Conservation (phyloP, 2,329 filamentous ascomycete species). For the Cladosporium sphaerospermum region DNA sequence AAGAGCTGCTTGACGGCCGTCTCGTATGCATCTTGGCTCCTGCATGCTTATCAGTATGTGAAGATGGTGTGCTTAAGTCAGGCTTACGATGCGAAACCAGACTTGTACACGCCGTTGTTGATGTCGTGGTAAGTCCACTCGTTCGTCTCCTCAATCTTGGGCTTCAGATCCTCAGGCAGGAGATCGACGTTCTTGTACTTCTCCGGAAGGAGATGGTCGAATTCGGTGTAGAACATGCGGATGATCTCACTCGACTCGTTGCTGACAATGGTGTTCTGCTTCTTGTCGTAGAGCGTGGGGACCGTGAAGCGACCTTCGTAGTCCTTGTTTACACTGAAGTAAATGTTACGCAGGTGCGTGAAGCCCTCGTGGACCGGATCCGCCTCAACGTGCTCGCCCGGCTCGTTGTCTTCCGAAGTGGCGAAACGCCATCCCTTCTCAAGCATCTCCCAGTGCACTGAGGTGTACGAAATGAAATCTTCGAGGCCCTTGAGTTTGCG, state of each 20-base stretch:
- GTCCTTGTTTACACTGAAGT: constrained; percentile 65
- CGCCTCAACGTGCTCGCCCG: constrained; percentile 50
- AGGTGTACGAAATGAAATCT: constrained; percentile 69
- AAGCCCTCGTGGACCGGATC: constrained; percentile 63
- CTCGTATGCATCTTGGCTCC: constrained; percentile 45
- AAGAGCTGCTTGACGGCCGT: constrained; percentile 43
- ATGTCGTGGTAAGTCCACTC: constrained; percentile 49
- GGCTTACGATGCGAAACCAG: constrained; percentile 43
- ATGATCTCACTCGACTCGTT: constrained; percentile 93
- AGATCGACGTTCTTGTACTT: constrained; percentile 41
- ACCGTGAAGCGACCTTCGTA: constrained; percentile 82
- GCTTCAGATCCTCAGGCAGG: constrained; percentile 38
- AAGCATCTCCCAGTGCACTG: constrained; percentile 88
- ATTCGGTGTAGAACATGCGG: constrained; percentile 78
- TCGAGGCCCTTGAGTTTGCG: constrained; percentile 88
- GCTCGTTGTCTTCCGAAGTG: constrained; percentile 54
- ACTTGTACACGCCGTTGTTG: constrained; percentile 49
- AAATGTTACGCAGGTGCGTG: constrained; percentile 70
- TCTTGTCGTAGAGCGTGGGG: constrained; percentile 77
- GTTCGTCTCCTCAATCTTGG: constrained; percentile 44
- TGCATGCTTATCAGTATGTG: constrained; percentile 8
- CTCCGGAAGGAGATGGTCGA: constrained; percentile 53
- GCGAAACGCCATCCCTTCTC: constrained; percentile 78
- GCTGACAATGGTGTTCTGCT: constrained; percentile 69
- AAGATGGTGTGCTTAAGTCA: constrained; percentile 14